Evolutionary conservation across 192 early-diverging fungal species (phyloP).

Genomic region (Podila clonocystis): DNA sequence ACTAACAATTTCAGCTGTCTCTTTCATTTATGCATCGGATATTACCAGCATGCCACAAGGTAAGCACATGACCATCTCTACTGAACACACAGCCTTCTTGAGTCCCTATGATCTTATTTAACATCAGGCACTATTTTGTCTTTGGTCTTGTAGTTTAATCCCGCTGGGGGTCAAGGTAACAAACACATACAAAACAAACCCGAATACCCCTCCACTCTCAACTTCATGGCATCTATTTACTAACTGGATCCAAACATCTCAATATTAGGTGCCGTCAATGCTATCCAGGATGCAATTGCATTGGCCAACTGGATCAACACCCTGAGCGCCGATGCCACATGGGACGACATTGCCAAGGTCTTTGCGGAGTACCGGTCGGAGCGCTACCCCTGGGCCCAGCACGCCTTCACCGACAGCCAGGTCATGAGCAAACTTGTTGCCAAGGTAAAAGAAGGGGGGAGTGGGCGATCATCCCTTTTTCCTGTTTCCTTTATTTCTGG

Average conservation of each 20-base stretch:
- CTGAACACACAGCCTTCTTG: background rate
- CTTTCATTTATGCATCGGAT: no score
- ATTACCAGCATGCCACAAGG: background rate
- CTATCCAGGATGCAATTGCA: background rate
- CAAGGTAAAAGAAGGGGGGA: background rate
- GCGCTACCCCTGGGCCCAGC: background rate
- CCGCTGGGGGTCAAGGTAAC: no score
- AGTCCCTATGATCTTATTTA: background rate
- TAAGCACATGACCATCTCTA: background rate
- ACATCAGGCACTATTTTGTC: no score
- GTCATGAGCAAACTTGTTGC: constrained; percentile 1
- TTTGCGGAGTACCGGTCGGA: background rate
- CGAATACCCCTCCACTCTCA: no score
- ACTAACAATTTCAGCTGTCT: no score
- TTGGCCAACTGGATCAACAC: background rate
- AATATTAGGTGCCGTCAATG: background rate
- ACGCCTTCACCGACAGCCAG: background rate
- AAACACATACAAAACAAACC: no score
- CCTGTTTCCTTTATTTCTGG: no score
- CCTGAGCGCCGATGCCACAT: background rate
- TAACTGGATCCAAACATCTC: no score
- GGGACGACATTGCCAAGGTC: background rate
- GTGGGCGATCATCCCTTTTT: background rate
- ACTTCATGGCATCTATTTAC: no score
- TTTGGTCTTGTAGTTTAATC: no score